Conservation (phyloP, 2,329 filamentous ascomycete genomes). For the Rutstroemia sydowiana region DNA sequence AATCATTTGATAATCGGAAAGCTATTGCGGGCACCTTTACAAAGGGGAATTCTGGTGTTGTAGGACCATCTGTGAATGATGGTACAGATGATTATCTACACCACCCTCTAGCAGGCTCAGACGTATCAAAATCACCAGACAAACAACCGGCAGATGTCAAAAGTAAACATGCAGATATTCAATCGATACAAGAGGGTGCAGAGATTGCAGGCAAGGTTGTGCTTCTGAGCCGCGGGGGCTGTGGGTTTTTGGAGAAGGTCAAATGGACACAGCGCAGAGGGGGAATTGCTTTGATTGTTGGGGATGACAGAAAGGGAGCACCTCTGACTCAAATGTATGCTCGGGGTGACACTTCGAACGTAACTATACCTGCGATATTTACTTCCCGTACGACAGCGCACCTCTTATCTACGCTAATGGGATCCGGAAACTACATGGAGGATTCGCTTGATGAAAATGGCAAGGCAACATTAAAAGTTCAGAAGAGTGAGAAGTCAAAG, state of each 20-base stretch:
- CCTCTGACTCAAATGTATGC: conserved; percentile 96
- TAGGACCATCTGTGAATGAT: conserved; percentile 46
- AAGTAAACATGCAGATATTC: conserved; percentile 70
- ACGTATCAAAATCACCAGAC: conserved; percentile 31
- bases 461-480: conserved; percentile 47
- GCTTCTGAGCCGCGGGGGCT: conserved; percentile 83
- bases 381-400: conserved; percentile 93
- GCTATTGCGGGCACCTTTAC: conserved; percentile 18
- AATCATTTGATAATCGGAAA: conserved; percentile 19
- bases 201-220: conserved; percentile 94
- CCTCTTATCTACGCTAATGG: conserved; percentile 79
- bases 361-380: conserved; percentile 90
- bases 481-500: conserved; percentile 32
- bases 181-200: conserved; percentile 81
- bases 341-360: conserved; percentile 89
- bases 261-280: conserved; percentile 94
- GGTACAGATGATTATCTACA: conserved; percentile 83
- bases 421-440: conserved; percentile 57
- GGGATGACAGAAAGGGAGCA: conserved; percentile 84
- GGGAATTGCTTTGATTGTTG: conserved; percentile 83
- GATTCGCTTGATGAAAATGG: conserved; percentile 54
- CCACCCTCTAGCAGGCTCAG: conserved; percentile 36
- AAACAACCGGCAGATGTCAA: conserved; percentile 20
- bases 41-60: conserved; percentile 15
- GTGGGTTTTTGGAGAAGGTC: conserved; percentile 93